Conservation (phyloP, 2,329 filamentous ascomycete genomes). For the Cytospora piceicola region DNA sequence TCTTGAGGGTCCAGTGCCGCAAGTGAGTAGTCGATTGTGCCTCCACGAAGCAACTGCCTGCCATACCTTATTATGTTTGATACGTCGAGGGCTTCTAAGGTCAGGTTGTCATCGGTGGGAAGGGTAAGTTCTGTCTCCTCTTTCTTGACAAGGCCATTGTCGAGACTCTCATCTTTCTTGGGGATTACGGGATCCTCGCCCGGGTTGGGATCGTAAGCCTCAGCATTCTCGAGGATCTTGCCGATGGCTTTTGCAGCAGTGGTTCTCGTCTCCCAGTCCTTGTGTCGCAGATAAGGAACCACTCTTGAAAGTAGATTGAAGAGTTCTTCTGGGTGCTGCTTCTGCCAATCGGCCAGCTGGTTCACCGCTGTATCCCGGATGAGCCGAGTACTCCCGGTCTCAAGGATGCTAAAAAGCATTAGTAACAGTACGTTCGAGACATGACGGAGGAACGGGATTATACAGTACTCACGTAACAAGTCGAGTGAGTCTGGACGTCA, state of each 20-base stretch:
- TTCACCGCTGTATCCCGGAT: constrained; percentile 97
- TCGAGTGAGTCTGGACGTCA: constrained; percentile 75
- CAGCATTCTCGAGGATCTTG: constrained; percentile 88
- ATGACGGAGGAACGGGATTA: background rate
- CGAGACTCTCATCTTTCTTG: constrained; percentile 51
- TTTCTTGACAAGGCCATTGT: constrained; percentile 49
- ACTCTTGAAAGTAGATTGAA: constrained; percentile 94
- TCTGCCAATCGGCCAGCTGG: constrained; percentile 96
- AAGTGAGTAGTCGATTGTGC: constrained; percentile 83
- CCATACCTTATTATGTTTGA: constrained; percentile 80
- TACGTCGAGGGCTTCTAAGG: constrained; percentile 76
- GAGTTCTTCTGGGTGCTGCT: constrained; percentile 94
- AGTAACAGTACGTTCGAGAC: constrained; percentile 9
- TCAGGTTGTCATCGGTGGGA: constrained; percentile 66
- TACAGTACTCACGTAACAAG: constrained; percentile 75
- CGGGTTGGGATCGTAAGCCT: constrained; percentile 84
- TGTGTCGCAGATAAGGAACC: constrained; percentile 92
- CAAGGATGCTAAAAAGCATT: constrained; percentile 70
- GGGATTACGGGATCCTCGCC: constrained; percentile 59
- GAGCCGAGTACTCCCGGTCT: constrained; percentile 94
- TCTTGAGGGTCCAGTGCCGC: constrained; percentile 80
- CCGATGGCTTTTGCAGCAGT: constrained; percentile 93
- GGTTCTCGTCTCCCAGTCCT: constrained; percentile 94
- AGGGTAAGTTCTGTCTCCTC: constrained; percentile 46
- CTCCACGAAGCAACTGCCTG: constrained; percentile 81